phyloP scores from a whole-genome alignment of 768 basidiomycete species.

The Boletus subcaerulescens region DNA sequence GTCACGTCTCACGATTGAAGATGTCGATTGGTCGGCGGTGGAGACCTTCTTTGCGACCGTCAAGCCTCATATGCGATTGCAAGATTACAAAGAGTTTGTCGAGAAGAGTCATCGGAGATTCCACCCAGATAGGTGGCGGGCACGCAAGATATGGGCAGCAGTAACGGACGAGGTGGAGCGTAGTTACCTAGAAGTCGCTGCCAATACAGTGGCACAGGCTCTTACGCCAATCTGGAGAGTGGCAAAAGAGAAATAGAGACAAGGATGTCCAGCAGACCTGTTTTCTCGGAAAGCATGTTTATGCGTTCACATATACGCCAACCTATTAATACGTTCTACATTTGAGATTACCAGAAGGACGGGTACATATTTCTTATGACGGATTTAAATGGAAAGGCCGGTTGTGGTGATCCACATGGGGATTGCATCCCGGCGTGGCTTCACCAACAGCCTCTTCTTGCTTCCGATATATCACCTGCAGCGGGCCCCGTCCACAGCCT shows the following conservation, averaged over 20 bases:
- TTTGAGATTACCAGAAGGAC: too few relatives aligned
- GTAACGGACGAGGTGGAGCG: conserved; percentile 57
- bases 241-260: conserved; percentile 26
- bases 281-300: too few relatives aligned
- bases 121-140: conserved; percentile 79
- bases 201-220: conserved; percentile 71
- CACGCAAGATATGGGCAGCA: conserved; percentile 57
- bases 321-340: too few relatives aligned
- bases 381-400: too few relatives aligned
- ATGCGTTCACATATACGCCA: too few relatives aligned
- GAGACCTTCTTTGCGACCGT: conserved; percentile 66
- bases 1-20: conserved; percentile 50
- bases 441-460: too few relatives aligned
- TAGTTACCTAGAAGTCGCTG: conserved; percentile 64
- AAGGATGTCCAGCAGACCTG: too few relatives aligned
- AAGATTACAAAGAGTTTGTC: conserved; percentile 64
- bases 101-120: conserved; percentile 72
- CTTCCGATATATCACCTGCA: too few relatives aligned
- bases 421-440: too few relatives aligned
- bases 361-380: too few relatives aligned
- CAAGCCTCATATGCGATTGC: conserved; percentile 47
- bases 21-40: conserved; percentile 69
- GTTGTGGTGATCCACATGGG: too few relatives aligned
- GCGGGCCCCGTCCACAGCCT: too few relatives aligned
- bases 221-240: conserved; percentile 66